Evolutionary conservation across 495 filamentous ascomycete genomes (phyloP).

Genomic region (Entonaema liquescens): DNA sequence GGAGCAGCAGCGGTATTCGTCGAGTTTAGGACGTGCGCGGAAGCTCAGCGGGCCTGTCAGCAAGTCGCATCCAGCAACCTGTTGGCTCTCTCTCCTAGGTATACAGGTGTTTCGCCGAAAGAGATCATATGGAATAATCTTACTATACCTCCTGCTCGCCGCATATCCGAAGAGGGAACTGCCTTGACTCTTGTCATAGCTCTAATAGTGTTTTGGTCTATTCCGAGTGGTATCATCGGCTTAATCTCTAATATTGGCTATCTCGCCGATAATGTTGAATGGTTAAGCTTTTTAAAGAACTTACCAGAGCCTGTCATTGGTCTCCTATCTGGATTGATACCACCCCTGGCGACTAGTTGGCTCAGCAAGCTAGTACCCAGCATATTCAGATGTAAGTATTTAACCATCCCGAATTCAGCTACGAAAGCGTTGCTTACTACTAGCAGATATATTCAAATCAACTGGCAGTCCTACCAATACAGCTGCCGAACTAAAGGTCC

Average conservation of each 20-base stretch:
- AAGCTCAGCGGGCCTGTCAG: slow-evolving; percentile 85
- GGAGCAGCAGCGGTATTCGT: slow-evolving; percentile 71
- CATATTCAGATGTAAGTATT: slow-evolving; percentile 70
- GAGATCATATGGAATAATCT: slow-evolving; percentile 89
- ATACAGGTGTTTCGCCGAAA: slow-evolving; percentile 77
- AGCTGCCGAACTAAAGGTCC: slow-evolving; percentile 76
- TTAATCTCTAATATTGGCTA: slow-evolving; percentile 78
- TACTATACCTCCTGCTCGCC: slow-evolving; percentile 81
- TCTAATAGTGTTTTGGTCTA: slow-evolving; percentile 88
- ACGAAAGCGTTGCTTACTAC: slow-evolving; percentile 18
- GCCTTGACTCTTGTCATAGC: slow-evolving; percentile 71
- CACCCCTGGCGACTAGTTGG: slow-evolving; percentile 74
- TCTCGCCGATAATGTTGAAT: slow-evolving; percentile 67
- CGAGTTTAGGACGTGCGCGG: slow-evolving; percentile 78
- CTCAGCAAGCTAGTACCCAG: slow-evolving; percentile 84
- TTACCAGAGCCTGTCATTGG: slow-evolving; percentile 72
- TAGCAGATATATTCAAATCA: slow-evolving; percentile 70
- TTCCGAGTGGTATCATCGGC: slow-evolving; percentile 83
- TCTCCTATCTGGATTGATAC: slow-evolving; percentile 81
- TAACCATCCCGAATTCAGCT: not conserved
- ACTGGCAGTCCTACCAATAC: slow-evolving; percentile 76
- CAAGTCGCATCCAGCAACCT: slow-evolving; percentile 80
- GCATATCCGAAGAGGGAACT: slow-evolving; percentile 71
- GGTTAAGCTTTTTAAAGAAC: slow-evolving; percentile 71
- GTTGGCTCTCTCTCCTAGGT: slow-evolving; percentile 84